These are phyloP conservation scores for Phytophthora pluvialis DNA, from an alignment of 352 stramenopile genomes.

Conservation along the genomic window DNA sequence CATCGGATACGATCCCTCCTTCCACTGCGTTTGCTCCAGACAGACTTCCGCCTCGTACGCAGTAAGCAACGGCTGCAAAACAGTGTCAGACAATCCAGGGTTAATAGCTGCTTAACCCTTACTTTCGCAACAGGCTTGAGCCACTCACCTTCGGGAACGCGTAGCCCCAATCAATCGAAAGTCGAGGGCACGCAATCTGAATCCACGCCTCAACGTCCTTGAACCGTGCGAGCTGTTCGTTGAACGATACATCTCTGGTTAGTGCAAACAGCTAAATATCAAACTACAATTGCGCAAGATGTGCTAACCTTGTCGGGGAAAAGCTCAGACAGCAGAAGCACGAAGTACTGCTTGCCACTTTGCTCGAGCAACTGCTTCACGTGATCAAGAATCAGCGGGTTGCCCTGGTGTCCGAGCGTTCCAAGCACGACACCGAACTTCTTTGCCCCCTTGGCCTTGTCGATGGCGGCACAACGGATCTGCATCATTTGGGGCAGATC, in stretches of 20 bases:
- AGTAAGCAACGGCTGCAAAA: slow-evolving; percentile 91
- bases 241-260: neutral
- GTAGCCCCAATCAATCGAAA: slow-evolving; percentile 99
- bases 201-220: slow-evolving; percentile 96
- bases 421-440: slow-evolving; percentile 98
- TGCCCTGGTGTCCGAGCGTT: slow-evolving; percentile 98
- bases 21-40: slow-evolving; percentile 90
- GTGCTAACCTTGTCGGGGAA: slow-evolving; percentile 89
- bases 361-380: slow-evolving; percentile 89
- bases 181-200: slow-evolving; percentile 97
- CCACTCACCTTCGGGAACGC: slow-evolving; percentile 89
- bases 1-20: slow-evolving; percentile 96
- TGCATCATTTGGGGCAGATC: slow-evolving; percentile 96
- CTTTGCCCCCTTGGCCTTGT: slow-evolving; percentile 77
- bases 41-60: slow-evolving; percentile 98
- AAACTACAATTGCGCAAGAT: neutral
- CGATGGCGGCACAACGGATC: slow-evolving; percentile 87
- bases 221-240: slow-evolving; percentile 83
- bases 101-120: neutral
- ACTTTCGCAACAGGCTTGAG: neutral
- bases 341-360: slow-evolving; percentile 92
- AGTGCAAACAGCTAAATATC: neutral
- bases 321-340: slow-evolving; percentile 98
- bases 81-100: neutral
- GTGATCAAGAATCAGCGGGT: slow-evolving; percentile 95